These are phyloP conservation scores for Halteria grandinella DNA, from an alignment of 73 alveolate genomes.

Conservation along the genomic window DNA sequence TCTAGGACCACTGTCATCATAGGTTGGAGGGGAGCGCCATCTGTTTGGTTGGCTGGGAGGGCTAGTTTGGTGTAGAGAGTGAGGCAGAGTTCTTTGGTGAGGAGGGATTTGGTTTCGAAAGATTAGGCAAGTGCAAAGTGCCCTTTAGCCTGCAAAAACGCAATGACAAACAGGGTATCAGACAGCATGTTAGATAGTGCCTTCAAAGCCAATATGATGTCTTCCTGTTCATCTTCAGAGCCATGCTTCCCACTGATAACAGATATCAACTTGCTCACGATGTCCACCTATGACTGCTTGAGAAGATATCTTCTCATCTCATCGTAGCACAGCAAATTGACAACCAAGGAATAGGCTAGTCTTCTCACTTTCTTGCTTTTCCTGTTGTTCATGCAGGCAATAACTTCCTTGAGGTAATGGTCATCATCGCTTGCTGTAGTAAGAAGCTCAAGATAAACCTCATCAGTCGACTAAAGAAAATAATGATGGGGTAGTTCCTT, in stretches of 20 bases:
- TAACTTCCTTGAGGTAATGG: neutral
- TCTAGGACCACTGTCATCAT: slow-evolving; percentile 40
- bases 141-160: slow-evolving; percentile 41
- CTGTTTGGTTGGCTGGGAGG: no score
- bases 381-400: neutral
- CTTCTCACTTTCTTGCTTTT: neutral
- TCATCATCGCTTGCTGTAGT: slow-evolving; percentile 8
- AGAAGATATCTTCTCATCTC: slow-evolving; percentile 25
- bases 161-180: slow-evolving; percentile 15
- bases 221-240: slow-evolving; percentile 1
- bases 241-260: neutral
- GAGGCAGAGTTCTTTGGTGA: slow-evolving; percentile 34
- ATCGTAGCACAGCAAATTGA: slow-evolving; percentile 30
- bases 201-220: neutral
- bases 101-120: slow-evolving; percentile 32
- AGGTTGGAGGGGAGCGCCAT: no score
- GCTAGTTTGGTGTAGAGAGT: slow-evolving; percentile 40
- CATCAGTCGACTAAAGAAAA: slow-evolving; percentile 16
- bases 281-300: slow-evolving; percentile 8
- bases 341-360: slow-evolving; percentile 37
- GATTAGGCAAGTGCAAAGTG: slow-evolving; percentile 25
- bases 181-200: slow-evolving; percentile 31
- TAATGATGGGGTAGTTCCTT: neutral
- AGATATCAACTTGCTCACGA: slow-evolving; percentile 3
- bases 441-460: slow-evolving; percentile 14